These are phyloP conservation scores for Trichosporon ovoides DNA, from an alignment of 1,284 basidiomycete species.

Conservation along the genomic window DNA sequence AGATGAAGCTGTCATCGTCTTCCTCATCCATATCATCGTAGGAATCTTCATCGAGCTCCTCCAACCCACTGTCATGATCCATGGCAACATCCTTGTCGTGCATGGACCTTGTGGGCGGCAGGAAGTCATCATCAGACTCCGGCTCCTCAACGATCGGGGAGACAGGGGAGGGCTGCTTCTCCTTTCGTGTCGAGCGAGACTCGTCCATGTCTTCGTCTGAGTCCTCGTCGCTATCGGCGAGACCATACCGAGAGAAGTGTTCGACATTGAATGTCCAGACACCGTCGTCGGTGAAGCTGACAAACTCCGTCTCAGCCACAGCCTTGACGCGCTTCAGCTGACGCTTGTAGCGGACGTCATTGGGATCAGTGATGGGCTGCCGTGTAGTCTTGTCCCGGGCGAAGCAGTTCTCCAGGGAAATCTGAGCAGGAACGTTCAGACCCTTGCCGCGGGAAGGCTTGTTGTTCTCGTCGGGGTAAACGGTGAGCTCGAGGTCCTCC, in stretches of 20 bases:
- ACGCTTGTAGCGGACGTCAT: slow-evolving; percentile 65
- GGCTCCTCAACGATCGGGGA: slow-evolving; percentile 2
- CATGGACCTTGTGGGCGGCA: slow-evolving; percentile 38
- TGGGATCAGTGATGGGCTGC: slow-evolving; percentile 79
- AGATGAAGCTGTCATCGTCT: slow-evolving; percentile 34
- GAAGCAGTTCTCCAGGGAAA: slow-evolving; percentile 80
- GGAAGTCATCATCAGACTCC: slow-evolving; percentile 29
- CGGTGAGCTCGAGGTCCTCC: slow-evolving; percentile 83
- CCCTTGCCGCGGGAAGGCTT: slow-evolving; percentile 76
- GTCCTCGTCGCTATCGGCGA: slow-evolving; percentile 42
- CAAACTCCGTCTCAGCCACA: slow-evolving; percentile 81
- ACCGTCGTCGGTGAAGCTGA: slow-evolving; percentile 71
- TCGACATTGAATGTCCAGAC: slow-evolving; percentile 92
- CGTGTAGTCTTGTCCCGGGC: slow-evolving; percentile 85
- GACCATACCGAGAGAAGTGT: slow-evolving; percentile 62
- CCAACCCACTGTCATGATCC: slow-evolving; percentile 28
- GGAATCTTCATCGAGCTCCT: slow-evolving; percentile 21
- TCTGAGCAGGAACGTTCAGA: slow-evolving; percentile 78
- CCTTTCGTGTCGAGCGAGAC: slow-evolving; percentile 15
- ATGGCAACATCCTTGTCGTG: slow-evolving; percentile 25
- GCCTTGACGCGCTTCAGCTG: slow-evolving; percentile 78
- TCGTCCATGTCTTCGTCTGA: slow-evolving; percentile 22
- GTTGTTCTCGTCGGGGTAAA: slow-evolving; percentile 84
- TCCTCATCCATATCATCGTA: slow-evolving; percentile 18
- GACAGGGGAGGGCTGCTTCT: background rate